phyloP scores from a whole-genome alignment of 2,329 filamentous ascomycete species.

The Ophiostoma angusticollis region DNA sequence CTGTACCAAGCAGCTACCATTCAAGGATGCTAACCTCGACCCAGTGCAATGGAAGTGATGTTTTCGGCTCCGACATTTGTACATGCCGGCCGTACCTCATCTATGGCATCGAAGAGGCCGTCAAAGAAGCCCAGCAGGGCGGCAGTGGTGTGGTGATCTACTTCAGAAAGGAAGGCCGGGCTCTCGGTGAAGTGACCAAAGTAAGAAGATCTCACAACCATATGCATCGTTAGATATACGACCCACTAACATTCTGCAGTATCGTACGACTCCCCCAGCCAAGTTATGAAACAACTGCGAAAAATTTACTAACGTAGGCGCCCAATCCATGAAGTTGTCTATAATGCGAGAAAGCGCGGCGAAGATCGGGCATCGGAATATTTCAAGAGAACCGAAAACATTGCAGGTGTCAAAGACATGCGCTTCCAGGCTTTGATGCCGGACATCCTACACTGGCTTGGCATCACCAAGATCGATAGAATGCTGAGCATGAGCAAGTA shows the following conservation, averaged over 20 bases:
- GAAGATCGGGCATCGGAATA: conserved; percentile 78
- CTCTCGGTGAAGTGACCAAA: conserved; percentile 90
- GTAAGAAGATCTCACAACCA: conserved; percentile 36
- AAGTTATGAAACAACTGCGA: no score
- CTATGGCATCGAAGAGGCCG: conserved; percentile 93
- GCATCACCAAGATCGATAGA: conserved; percentile 94
- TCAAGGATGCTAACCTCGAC: background rate
- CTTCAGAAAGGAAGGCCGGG: conserved; percentile 93
- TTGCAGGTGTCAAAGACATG: conserved; percentile 94
- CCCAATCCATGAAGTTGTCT: conserved; percentile 36
- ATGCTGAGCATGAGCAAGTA: conserved; percentile 98
- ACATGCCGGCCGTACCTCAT: conserved; percentile 93
- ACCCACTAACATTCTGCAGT: conserved; percentile 8
- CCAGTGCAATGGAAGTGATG: conserved; percentile 84
- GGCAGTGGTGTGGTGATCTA: conserved; percentile 95
- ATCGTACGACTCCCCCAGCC: conserved; percentile 9
- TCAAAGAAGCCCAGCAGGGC: conserved; percentile 90
- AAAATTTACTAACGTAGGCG: conserved; percentile 13
- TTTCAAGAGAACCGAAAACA: conserved; percentile 95
- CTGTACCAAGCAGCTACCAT: background rate
- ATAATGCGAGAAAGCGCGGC: conserved; percentile 72
- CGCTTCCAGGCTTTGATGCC: conserved; percentile 97
- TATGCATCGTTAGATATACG: background rate
- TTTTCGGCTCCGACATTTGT: conserved; percentile 96
- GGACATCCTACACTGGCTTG: conserved; percentile 93